phyloP scores from a whole-genome alignment of 106 monocot species.

The Vanilla planifolia region DNA sequence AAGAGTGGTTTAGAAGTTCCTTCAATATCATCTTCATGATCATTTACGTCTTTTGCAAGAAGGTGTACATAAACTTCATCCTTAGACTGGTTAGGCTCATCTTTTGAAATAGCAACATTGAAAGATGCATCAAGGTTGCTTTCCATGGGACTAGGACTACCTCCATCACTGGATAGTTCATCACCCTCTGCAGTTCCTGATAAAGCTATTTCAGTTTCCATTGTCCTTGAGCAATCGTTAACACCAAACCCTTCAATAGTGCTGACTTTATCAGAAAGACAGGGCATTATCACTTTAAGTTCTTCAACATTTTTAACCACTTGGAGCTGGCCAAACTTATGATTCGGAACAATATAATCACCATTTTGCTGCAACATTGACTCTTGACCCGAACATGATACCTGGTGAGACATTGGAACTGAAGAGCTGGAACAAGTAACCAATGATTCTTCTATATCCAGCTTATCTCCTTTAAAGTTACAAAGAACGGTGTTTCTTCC shows the following conservation, averaged over 20 bases:
- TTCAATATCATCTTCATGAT: no score
- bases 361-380: no score
- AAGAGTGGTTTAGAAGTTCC: conserved; percentile 7
- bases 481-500: neutral
- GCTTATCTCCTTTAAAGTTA: neutral
- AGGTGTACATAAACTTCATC: conserved; percentile 10
- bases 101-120: conserved; percentile 11
- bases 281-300: neutral
- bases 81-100: conserved; percentile 12
- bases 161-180: conserved; percentile 29
- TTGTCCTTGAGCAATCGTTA: neutral
- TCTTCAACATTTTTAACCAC: neutral
- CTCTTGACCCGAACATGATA: neutral
- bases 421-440: no score
- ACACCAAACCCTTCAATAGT: conserved; percentile 2
- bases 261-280: neutral
- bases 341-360: neutral
- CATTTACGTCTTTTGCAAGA: conserved; percentile 1
- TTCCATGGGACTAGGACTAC: conserved; percentile 16
- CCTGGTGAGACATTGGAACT: neutral
- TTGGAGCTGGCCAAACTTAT: neutral
- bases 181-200: conserved; percentile 37
- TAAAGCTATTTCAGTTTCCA: conserved; percentile 5
- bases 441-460: neutral
- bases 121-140: neutral